Conservation (phyloP, 192 early-diverging fungal species). For the Chytriomyces sp. region DNA sequence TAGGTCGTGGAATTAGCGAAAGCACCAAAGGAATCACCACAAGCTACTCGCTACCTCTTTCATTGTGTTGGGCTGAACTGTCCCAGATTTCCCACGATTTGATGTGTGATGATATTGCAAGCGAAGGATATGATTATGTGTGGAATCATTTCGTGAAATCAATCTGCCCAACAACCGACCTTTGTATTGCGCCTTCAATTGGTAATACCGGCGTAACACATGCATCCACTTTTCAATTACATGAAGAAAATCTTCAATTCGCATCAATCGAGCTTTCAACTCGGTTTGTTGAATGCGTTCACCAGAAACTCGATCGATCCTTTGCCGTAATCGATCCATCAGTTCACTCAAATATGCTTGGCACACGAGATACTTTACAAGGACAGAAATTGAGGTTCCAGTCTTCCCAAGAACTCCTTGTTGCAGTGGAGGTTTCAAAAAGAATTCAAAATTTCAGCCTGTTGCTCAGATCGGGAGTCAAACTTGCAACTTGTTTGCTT, state of each 20-base stretch:
- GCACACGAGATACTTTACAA: slow-evolving; percentile 20
- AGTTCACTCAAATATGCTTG: slow-evolving; percentile 28
- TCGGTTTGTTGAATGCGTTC: slow-evolving; percentile 33
- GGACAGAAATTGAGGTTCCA: slow-evolving; percentile 30
- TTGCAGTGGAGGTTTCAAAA: slow-evolving; percentile 38
- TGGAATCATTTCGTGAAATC: slow-evolving; percentile 32
- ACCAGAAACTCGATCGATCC: slow-evolving; percentile 33
- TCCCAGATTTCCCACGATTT: slow-evolving; percentile 34
- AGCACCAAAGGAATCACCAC: slow-evolving; percentile 28
- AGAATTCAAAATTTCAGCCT: slow-evolving; percentile 26
- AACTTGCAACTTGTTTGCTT: slow-evolving; percentile 16
- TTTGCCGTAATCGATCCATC: slow-evolving; percentile 27
- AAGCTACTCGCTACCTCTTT: slow-evolving; percentile 41
- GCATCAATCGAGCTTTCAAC: slow-evolving; percentile 22
- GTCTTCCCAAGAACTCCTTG: slow-evolving; percentile 20
- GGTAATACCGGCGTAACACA: slow-evolving; percentile 20
- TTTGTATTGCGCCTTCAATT: neutral
- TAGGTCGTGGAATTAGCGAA: slow-evolving; percentile 45
- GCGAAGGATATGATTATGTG: slow-evolving; percentile 15
- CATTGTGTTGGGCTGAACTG: slow-evolving; percentile 36
- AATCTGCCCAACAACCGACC: neutral
- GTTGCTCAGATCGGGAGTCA: slow-evolving; percentile 29
- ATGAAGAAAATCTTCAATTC: slow-evolving; percentile 9
- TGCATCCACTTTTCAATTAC: slow-evolving; percentile 2
- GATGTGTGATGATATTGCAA: slow-evolving; percentile 37